Evolutionary conservation across 2,329 filamentous ascomycete species (phyloP).

Genomic region (Penicillium polonicum): DNA sequence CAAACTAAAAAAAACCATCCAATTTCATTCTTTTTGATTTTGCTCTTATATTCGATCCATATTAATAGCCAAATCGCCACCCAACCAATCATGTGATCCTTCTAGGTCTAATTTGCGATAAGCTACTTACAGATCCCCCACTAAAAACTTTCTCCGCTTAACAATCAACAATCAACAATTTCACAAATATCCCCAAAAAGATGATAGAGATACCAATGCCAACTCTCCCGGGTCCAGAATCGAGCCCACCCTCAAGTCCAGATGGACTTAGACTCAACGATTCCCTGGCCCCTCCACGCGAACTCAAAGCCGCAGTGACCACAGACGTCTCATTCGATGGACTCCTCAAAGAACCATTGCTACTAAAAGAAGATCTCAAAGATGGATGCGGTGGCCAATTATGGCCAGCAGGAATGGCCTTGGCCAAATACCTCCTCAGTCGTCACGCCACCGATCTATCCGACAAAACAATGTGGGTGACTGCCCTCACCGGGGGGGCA

Average conservation of each 20-base stretch:
- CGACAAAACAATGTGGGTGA: constrained; percentile 69
- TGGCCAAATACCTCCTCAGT: constrained; percentile 81
- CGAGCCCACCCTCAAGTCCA: constrained; percentile 24
- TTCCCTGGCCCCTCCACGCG: constrained; percentile 56
- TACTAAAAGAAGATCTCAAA: constrained; percentile 79
- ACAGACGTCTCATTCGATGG: constrained; percentile 66
- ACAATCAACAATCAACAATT: neutral
- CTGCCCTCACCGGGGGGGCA: neutral
- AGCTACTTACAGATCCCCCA: constrained; percentile 4
- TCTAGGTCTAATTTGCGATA: constrained; percentile 5
- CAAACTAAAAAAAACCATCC: neutral
- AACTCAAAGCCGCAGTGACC: constrained; percentile 53
- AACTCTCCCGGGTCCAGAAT: neutral
- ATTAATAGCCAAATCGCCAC: constrained; percentile 1
- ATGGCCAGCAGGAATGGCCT: constrained; percentile 89
- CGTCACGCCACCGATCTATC: constrained; percentile 64
- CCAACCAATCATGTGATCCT: constrained; percentile 9
- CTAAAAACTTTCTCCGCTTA: constrained; percentile 1
- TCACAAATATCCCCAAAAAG: neutral
- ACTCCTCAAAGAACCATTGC: constrained; percentile 66
- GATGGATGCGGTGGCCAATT: constrained; percentile 89
- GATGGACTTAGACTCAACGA: constrained; percentile 50
- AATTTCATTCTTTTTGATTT: neutral
- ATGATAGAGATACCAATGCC: constrained; percentile 15
- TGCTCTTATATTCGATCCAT: neutral